These are phyloP conservation scores for Cryptococcus hybrid DNA, from an alignment of 1,284 basidiomycete genomes.

Conservation along the genomic window DNA sequence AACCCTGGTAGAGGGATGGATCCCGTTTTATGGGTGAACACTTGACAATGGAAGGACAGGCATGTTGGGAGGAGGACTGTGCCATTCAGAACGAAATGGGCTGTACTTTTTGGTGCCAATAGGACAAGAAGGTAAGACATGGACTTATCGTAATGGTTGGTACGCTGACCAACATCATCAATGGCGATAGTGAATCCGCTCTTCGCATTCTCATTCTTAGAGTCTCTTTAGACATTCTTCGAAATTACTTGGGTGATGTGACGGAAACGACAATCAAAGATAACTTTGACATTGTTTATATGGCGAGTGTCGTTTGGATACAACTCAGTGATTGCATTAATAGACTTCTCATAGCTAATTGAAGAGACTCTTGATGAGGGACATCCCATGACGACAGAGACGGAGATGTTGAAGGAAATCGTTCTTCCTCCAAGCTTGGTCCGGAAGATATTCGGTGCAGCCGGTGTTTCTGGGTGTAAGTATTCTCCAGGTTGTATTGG, in stretches of 20 bases:
- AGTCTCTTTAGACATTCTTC: constrained; percentile 79
- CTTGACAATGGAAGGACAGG: constrained; percentile 30
- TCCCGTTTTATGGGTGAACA: constrained; percentile 46
- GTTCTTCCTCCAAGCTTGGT: constrained; percentile 82
- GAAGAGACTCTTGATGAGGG: constrained; percentile 96
- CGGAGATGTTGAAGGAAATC: constrained; percentile 87
- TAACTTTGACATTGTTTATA: constrained; percentile 94
- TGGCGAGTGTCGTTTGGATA: constrained; percentile 55
- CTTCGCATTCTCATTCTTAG: constrained; percentile 83
- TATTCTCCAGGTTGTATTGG: constrained; percentile 2
- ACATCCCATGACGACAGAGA: constrained; percentile 89
- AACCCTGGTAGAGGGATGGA: too few relatives aligned
- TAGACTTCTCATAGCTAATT: constrained; percentile 62
- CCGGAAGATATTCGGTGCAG: constrained; percentile 67
- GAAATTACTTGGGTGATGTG: constrained; percentile 79
- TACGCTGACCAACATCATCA: not conserved
- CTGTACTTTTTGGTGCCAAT: constrained; percentile 78
- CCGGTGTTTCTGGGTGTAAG: constrained; percentile 59
- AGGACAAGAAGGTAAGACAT: constrained; percentile 53
- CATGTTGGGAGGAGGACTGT: constrained; percentile 39
- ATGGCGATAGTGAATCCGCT: constrained; percentile 71
- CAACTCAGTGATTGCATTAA: not conserved
- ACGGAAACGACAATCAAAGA: constrained; percentile 76
- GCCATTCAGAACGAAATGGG: constrained; percentile 71
- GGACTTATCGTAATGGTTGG: not conserved